phyloP scores from a whole-genome alignment of 1,139 yeast genomes.

The Saccharomyces pastorianus region DNA sequence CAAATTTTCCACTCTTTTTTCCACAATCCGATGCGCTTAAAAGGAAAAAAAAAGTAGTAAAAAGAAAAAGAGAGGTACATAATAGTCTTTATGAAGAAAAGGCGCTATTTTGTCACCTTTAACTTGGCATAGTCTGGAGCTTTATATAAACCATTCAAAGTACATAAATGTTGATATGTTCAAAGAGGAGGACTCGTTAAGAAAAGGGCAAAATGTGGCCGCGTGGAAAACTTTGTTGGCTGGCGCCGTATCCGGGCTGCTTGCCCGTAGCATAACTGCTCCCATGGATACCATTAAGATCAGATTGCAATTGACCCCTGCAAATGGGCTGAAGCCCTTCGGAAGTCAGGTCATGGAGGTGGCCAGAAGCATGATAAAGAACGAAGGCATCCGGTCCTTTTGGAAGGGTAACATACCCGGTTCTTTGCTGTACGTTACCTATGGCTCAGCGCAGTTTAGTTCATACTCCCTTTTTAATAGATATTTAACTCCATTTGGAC shows the following conservation, averaged over 20 bases:
- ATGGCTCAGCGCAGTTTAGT: conserved; percentile 81
- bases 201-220: conserved; percentile 43
- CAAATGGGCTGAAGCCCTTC: conserved; percentile 22
- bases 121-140: neutral
- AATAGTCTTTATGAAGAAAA: neutral
- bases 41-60: conserved; percentile 2
- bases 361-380: conserved; percentile 33
- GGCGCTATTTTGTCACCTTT: neutral
- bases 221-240: conserved; percentile 45
- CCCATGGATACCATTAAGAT: conserved; percentile 88
- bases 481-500: conserved; percentile 32
- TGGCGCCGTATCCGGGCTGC: conserved; percentile 67
- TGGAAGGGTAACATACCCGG: conserved; percentile 98
- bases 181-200: conserved; percentile 39
- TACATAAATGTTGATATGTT: conserved; percentile 11
- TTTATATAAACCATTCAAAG: neutral
- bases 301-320: conserved; percentile 56
- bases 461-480: conserved; percentile 53
- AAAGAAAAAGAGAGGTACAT: neutral
- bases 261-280: conserved; percentile 66
- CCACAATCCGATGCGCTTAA: neutral
- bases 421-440: conserved; percentile 69
- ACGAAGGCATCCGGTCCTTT: conserved; percentile 55
- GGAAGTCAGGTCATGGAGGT: conserved; percentile 33
- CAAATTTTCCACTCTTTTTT: neutral